Percentiles rank a stretch among this genome's conserved stretches.
These are phyloP conservation scores for Trichoderma aggressivum DNA, from an alignment of 2,329 filamentous ascomycete genomes.

Conservation along the genomic window DNA sequence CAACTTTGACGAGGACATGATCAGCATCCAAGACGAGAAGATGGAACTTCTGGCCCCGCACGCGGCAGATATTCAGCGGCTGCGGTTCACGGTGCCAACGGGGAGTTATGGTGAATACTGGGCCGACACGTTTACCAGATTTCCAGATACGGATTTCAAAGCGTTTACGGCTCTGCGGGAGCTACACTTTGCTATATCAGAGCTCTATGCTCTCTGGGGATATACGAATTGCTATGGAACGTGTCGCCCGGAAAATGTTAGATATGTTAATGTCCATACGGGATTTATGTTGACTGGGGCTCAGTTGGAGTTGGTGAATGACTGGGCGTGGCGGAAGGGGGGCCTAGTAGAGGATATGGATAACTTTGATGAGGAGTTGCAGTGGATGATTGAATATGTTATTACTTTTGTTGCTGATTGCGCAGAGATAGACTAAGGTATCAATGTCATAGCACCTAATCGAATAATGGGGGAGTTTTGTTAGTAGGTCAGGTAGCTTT, in stretches of 20 bases:
- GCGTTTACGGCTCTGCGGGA: slow-evolving; percentile 18
- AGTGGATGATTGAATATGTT: neutral
- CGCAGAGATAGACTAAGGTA: neutral
- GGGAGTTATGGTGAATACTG: neutral
- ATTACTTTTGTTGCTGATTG: neutral
- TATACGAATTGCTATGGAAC: neutral
- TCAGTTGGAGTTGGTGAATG: slow-evolving; percentile 14
- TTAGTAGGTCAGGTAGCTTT: too few species aligned
- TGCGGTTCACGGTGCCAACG: slow-evolving; percentile 13
- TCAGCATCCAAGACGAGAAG: slow-evolving; percentile 10
- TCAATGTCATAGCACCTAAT: neutral
- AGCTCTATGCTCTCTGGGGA: neutral
- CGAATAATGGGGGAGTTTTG: too few species aligned
- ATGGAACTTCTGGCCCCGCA: slow-evolving; percentile 6
- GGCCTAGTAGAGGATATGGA: slow-evolving; percentile 15
- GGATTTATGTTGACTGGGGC: slow-evolving; percentile 17
- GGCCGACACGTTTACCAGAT: neutral
- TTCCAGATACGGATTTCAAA: neutral
- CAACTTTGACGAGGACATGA: slow-evolving; percentile 22
- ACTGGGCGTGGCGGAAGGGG: neutral
- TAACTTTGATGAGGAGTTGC: slow-evolving; percentile 17
- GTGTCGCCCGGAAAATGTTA: slow-evolving; percentile 19
- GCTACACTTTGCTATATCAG: slow-evolving; percentile 19
- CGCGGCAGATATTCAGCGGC: slow-evolving; percentile 19
- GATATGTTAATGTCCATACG: slow-evolving; percentile 17